These are phyloP conservation scores for Trichoderma pleuroti DNA, from an alignment of 2,329 filamentous ascomycete species.

Conservation along the genomic window DNA sequence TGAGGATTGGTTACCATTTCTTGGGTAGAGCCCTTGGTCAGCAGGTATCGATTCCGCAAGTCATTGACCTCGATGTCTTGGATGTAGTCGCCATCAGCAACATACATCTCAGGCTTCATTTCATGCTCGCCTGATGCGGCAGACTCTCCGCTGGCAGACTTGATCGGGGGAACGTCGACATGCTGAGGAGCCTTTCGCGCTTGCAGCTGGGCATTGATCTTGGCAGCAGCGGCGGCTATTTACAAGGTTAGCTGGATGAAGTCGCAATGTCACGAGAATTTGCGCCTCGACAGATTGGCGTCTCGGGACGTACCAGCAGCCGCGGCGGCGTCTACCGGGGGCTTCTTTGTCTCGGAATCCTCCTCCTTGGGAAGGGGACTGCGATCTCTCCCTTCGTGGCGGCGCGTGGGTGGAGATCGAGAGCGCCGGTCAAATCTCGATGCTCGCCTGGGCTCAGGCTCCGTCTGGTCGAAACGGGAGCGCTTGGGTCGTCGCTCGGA, in stretches of 20 bases:
- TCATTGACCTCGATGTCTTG: constrained; percentile 99
- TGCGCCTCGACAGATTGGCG: background rate
- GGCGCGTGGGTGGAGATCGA: constrained; percentile 69
- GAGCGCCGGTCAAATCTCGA: constrained; percentile 92
- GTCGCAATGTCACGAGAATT: background rate
- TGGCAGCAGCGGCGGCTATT: constrained; percentile 80
- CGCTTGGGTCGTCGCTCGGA: constrained; percentile 74
- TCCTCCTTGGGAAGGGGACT: constrained; percentile 63
- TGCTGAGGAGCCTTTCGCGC: constrained; percentile 87
- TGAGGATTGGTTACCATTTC: constrained; percentile 93
- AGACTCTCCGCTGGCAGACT: constrained; percentile 47
- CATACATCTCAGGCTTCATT: constrained; percentile 85
- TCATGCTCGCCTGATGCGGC: constrained; percentile 45
- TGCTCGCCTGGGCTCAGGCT: constrained; percentile 69
- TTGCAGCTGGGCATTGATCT: constrained; percentile 79
- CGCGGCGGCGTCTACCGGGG: constrained; percentile 64
- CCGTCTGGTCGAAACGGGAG: constrained; percentile 91
- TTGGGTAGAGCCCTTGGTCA: constrained; percentile 96
- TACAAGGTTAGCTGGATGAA: constrained; percentile 20
- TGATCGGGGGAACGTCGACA: constrained; percentile 80
- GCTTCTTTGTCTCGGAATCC: constrained; percentile 45
- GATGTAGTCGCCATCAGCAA: constrained; percentile 95
- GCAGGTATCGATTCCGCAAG: constrained; percentile 88
- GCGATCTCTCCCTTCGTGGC: constrained; percentile 72
- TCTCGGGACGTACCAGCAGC: constrained; percentile 62